Evolutionary conservation across 192 early-diverging fungal genomes (phyloP).

Genomic region (Linnemannia zychae): DNA sequence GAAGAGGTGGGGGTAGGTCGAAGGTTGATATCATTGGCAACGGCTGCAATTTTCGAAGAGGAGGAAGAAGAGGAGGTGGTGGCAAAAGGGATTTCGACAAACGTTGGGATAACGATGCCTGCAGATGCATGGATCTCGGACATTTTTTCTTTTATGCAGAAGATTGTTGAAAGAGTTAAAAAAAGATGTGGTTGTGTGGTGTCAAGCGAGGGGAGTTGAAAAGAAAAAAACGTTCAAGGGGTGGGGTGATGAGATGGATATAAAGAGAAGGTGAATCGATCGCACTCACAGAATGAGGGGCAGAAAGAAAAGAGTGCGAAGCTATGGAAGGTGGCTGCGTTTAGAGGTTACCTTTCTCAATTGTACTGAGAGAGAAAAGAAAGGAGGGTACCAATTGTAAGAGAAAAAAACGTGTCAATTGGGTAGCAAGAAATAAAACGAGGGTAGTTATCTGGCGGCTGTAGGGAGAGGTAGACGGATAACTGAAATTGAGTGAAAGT

Average conservation of each 20-base stretch:
- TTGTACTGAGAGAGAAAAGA: no score
- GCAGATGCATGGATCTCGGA: constrained; percentile 12
- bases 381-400: no score
- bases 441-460: no score
- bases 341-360: no score
- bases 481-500: no score
- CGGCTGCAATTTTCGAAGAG: neutral
- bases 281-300: neutral
- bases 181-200: constrained; percentile 7
- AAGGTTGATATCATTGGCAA: neutral
- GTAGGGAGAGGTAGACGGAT: no score
- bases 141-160: constrained; percentile 2
- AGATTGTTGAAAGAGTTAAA: neutral
- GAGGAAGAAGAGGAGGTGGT: constrained; percentile 2
- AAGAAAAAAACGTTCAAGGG: neutral
- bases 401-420: no score
- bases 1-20: neutral
- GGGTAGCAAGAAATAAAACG: no score
- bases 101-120: constrained; percentile 21
- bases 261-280: neutral
- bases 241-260: neutral
- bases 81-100: constrained; percentile 1
- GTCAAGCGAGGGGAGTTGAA: neutral
- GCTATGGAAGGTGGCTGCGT: no score
- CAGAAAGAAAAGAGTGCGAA: neutral